Percentiles rank a stretch among this genome's conserved stretches.
Conservation (phyloP, 371 early-diverging fungal genomes). For the Syncephalastrum monosporum region DNA sequence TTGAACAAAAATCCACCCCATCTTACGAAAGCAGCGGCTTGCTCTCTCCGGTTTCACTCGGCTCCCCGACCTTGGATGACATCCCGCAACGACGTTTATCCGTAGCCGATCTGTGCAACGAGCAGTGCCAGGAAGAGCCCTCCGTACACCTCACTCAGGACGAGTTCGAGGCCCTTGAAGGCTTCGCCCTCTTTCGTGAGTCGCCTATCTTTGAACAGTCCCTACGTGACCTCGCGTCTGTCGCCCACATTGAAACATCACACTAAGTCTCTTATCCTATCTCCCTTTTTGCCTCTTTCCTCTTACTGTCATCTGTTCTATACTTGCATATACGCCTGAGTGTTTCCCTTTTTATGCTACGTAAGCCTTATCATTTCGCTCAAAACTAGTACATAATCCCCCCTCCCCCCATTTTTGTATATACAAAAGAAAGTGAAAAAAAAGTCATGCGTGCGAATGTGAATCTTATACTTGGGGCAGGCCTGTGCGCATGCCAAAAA, state of each 20-base stretch:
- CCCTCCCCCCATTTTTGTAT: too few relatives aligned
- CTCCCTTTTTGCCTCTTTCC: too few relatives aligned
- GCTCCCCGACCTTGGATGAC: conserved; percentile 12
- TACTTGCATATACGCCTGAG: too few relatives aligned
- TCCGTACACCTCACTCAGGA: conserved; percentile 16
- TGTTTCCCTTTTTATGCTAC: too few relatives aligned
- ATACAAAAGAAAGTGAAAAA: too few relatives aligned
- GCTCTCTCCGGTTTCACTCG: conserved; percentile 23
- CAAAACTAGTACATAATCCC: too few relatives aligned
- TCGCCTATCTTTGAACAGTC: conserved; percentile 19
- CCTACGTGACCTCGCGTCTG: conserved; percentile 13
- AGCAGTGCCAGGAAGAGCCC: background rate
- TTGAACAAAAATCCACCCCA: background rate
- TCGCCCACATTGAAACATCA: conserved; percentile 10
- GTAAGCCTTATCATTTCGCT: too few relatives aligned
- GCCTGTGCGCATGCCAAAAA: too few relatives aligned
- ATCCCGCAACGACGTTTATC: conserved; percentile 12
- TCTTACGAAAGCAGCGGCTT: conserved; percentile 14
- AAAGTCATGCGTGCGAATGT: too few relatives aligned
- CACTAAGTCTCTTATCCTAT: too few relatives aligned
- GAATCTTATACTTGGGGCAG: too few relatives aligned
- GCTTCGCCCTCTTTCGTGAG: conserved; percentile 16
- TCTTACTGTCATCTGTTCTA: too few relatives aligned
- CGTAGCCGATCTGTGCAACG: conserved; percentile 21
- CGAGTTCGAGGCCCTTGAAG: conserved; percentile 21